Evolutionary conservation across 2,329 filamentous ascomycete genomes (phyloP), one percentile per base, ranked within the genome.

Genomic region (Rhinocladiella similis): DNA sequence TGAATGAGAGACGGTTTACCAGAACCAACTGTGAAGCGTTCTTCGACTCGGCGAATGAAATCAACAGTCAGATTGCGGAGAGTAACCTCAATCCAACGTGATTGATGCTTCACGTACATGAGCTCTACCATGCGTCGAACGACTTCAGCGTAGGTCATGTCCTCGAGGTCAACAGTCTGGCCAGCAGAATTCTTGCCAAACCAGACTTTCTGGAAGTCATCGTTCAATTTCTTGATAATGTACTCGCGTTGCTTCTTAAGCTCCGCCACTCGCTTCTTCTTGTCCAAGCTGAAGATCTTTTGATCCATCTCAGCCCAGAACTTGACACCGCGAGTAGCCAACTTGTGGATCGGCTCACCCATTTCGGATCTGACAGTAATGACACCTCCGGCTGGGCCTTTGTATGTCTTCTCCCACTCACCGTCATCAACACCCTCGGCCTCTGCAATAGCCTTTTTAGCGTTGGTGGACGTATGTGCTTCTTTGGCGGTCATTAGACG

Each of bases 291-390:
- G 80, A 99, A 99, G 68, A 99, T 97, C 77, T 96, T 97, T 74
- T 95, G 85, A 70, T 99, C 94, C 91, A 99, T 96, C 77, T 99
- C 95, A 48, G 91, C 88, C 94, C 94, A 99, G 80, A 99, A 96
- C 53, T 85, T 80, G 47, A 99, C 92, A 83, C 94, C 94, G 57
- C 95, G 89, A 47, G 94, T 99, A 14, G 94, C 95, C 57, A 99
- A 84, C 80, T 99, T 99, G 80, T 99, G 94, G 61, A 99, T 99
- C 5, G 94, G 95, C 80, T 99, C 94, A 45, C 94, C 95, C 95
- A 99, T 99, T 77, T 99, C 94, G 1, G 94, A 99, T 63, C 91
- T 86, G 47, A 99, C 94, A 25, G 94, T 99, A 67, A 99, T 93
- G 62, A 99, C 86, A 71, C 94, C 94, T 67, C 94, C 94, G 55